phyloP scores from a whole-genome alignment of 768 basidiomycete species.

The Lyophyllum shimeji region DNA sequence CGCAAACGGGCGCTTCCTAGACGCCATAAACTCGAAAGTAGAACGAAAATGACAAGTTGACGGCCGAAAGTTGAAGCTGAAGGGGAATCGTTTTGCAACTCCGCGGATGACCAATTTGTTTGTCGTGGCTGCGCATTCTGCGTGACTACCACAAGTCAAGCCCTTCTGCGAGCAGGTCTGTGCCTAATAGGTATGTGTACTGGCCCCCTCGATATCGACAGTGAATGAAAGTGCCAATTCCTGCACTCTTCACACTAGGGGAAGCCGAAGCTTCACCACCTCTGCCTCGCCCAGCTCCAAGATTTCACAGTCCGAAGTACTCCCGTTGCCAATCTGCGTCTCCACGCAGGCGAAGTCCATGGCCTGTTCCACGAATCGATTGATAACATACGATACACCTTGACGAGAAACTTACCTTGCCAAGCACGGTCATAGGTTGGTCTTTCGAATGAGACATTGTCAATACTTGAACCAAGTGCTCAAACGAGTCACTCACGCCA shows the following conservation, averaged over 20 bases:
- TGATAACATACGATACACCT: slow-evolving; percentile 1
- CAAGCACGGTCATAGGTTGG: slow-evolving; percentile 87
- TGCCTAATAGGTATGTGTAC: background rate
- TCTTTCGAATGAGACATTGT: slow-evolving; percentile 47
- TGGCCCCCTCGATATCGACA: background rate
- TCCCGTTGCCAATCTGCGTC: slow-evolving; percentile 86
- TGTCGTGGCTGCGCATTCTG: background rate
- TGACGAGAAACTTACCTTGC: slow-evolving; percentile 47
- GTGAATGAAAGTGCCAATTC: background rate
- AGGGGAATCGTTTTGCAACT: slow-evolving; percentile 37
- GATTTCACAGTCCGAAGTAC: slow-evolving; percentile 83
- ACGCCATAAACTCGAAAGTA: slow-evolving; percentile 42
- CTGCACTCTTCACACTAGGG: slow-evolving; percentile 2
- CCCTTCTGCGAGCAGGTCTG: background rate
- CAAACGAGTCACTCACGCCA: slow-evolving; percentile 74
- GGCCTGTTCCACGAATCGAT: slow-evolving; percentile 35
- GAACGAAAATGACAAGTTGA: slow-evolving; percentile 15
- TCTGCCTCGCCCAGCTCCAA: slow-evolving; percentile 43
- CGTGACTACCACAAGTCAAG: background rate
- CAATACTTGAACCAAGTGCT: slow-evolving; percentile 4
- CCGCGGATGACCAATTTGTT: slow-evolving; percentile 40
- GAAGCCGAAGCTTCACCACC: slow-evolving; percentile 34
- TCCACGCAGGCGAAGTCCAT: slow-evolving; percentile 90
- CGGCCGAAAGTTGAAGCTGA: too few species aligned
- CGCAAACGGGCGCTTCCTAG: slow-evolving; percentile 57